These are phyloP conservation scores for Saturnispora mendoncae DNA, from an alignment of 805 yeast genomes.

Conservation along the genomic window DNA sequence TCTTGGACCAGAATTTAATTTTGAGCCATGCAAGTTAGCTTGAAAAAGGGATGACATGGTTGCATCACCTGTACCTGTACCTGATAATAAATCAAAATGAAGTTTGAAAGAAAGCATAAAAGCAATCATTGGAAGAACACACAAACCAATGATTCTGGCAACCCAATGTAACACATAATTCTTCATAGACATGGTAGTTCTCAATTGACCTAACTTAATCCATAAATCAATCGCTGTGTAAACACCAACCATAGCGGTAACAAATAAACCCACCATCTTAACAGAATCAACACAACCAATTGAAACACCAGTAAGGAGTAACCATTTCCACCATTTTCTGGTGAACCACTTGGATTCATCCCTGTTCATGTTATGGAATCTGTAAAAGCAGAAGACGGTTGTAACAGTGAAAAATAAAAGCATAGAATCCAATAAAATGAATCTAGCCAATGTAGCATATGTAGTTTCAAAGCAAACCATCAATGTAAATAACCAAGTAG, in stretches of 20 bases:
- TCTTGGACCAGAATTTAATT: conserved; percentile 57
- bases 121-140: conserved; percentile 60
- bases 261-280: conserved; percentile 94
- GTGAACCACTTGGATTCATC: conserved; percentile 43
- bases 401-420: conserved; percentile 79
- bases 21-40: conserved; percentile 62
- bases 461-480: conserved; percentile 79
- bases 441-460: conserved; percentile 77
- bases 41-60: conserved; percentile 73
- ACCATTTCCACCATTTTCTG: conserved; percentile 91
- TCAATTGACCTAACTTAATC: conserved; percentile 70
- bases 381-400: conserved; percentile 64
- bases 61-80: conserved; percentile 72
- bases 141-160: conserved; percentile 54
- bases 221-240: conserved; percentile 87
- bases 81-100: conserved; percentile 67
- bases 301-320: conserved; percentile 69
- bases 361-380: conserved; percentile 56
- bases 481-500: conserved; percentile 70
- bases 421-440: conserved; percentile 87
- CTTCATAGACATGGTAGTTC: conserved; percentile 25
- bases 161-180: conserved; percentile 60
- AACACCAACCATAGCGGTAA: conserved; percentile 80
- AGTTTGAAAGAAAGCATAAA: conserved; percentile 68
- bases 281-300: conserved; percentile 90